These are phyloP conservation scores for Bolboschoenoplectus hybrid DNA, from an alignment of 202 grass and related monocot species.

Conservation along the genomic window DNA sequence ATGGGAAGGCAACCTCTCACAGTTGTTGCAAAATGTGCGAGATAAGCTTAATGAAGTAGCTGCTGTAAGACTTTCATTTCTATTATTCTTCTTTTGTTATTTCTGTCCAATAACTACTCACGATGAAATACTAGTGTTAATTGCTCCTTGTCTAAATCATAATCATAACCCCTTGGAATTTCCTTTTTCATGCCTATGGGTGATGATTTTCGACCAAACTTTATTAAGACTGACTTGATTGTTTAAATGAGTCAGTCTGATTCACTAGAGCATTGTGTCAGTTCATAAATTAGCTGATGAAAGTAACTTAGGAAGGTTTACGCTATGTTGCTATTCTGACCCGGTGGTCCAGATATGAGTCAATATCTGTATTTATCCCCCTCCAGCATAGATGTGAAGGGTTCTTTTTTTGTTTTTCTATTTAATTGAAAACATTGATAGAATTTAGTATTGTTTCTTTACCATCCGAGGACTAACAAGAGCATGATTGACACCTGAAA, in stretches of 20 bases:
- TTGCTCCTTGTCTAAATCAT: neutral
- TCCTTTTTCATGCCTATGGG: neutral
- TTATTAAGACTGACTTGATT: neutral
- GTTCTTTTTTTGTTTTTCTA: neutral
- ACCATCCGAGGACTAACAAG: neutral
- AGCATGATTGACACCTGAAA: neutral
- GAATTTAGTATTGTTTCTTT: neutral
- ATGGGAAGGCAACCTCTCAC: conserved; percentile 50
- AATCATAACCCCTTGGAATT: neutral
- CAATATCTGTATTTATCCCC: neutral
- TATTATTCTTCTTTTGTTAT: neutral
- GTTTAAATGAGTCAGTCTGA: neutral
- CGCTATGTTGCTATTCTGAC: neutral
- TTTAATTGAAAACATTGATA: neutral
- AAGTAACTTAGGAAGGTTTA: neutral
- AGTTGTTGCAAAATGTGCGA: conserved; percentile 52
- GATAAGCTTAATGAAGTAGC: conserved; percentile 50
- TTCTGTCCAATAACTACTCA: neutral
- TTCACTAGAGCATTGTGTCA: neutral
- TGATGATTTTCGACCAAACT: neutral
- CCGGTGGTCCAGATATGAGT: neutral
- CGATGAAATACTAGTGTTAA: neutral
- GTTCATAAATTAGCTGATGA: neutral
- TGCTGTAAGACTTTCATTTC: conserved; percentile 40
- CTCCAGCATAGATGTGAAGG: neutral